Evolutionary conservation across 2,329 filamentous ascomycete genomes (phyloP), one percentile per base, ranked within the genome.

Genomic region (Cordyceps sp.): DNA sequence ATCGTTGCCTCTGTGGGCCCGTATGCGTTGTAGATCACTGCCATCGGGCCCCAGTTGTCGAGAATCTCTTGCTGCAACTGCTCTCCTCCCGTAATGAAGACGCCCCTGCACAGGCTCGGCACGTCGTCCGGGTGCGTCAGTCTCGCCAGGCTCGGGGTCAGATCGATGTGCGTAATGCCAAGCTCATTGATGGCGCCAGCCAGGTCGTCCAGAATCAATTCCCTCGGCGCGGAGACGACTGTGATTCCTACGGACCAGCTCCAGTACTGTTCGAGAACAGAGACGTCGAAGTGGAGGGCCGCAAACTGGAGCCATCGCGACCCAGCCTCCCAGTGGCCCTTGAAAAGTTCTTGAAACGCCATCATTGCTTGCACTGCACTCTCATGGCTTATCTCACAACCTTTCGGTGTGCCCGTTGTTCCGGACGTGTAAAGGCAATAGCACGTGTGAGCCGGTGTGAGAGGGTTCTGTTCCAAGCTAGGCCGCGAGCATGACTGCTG

Each of bases 1-100:
- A 94, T 94, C 0, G 86, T 94, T 1, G 83, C 80, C 50, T 94
- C 88, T 0, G 86, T 94, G 1, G 86, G 88, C 0, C 86, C 86
- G 41, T 93, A 84, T 3, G 84, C 85, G 45, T 94, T 94, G 59
- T 93, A 88, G 12, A 96, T 85, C 27, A 85, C 83, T 2, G 66
- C 66, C 35, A 76, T 67, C 1, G 76, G 66, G 0, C 86, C 86
- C 86, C 88, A 94, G 0, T 64, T 68, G 43, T 93, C 79, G 2
- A 94, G 61, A 30, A 93, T 92, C 39, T 93, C 86, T 45, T 90
- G 82, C 43, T 83, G 86, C 14, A 94, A 59, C 32, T 81, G 74
- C 49, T 94, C 86, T 3, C 86, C 86, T 7, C 88, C 86, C 0
- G 86, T 93, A 41, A 94, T 93, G 49, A 94, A 94, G 0, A 93